Evolutionary conservation across 2,329 filamentous ascomycete genomes (phyloP).

Genomic region (Pseudogymnoascus sp.): DNA sequence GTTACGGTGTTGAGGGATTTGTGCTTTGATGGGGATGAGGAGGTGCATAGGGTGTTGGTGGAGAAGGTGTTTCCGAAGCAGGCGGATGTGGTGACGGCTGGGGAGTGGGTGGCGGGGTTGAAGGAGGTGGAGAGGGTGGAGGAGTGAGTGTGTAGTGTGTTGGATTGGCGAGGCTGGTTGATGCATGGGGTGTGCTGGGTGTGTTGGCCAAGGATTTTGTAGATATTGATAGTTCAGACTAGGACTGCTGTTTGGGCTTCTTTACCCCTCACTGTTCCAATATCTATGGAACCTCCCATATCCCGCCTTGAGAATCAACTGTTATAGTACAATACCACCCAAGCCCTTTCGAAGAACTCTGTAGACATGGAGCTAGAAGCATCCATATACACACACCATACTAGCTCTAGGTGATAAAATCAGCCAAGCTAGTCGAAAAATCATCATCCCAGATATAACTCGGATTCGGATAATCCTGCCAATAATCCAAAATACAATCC

Average conservation of each 20-base stretch:
- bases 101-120: constrained; percentile 24
- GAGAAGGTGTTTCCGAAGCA: constrained; percentile 30
- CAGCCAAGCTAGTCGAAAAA: not conserved
- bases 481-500: constrained; percentile 2
- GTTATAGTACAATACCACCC: no score
- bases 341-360: no score
- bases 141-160: not conserved
- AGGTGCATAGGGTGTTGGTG: constrained; percentile 30
- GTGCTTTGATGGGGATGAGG: constrained; percentile 29
- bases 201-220: not conserved
- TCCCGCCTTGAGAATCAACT: no score
- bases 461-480: not conserved
- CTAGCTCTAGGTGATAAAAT: not conserved
- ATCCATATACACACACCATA: not conserved
- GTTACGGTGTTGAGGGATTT: constrained; percentile 31
- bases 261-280: no score
- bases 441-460: not conserved
- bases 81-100: constrained; percentile 23
- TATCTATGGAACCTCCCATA: not conserved
- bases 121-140: not conserved
- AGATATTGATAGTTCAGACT: not conserved
- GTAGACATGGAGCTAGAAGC: no score
- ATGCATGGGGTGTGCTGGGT: not conserved
- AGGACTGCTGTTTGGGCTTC: not conserved
- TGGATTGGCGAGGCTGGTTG: not conserved